These are phyloP conservation scores for Sclerotinia spermophila DNA, from an alignment of 2,329 filamentous ascomycete species.

Conservation along the genomic window DNA sequence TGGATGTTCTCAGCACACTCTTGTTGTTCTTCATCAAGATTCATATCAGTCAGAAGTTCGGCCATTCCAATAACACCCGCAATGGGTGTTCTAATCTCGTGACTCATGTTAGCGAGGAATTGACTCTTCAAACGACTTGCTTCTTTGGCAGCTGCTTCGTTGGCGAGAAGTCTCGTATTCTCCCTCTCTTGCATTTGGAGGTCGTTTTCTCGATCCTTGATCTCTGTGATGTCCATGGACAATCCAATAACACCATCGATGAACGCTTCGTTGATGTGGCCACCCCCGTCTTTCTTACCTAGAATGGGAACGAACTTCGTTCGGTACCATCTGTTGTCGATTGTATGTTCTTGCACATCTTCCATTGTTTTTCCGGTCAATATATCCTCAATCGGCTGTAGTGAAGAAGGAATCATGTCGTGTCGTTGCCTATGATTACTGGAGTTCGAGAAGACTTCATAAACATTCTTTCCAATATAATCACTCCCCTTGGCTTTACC, in stretches of 20 bases:
- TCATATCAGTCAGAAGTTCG: slow-evolving; percentile 66
- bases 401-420: slow-evolving; percentile 42
- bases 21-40: slow-evolving; percentile 64
- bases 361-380: slow-evolving; percentile 57
- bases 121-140: slow-evolving; percentile 76
- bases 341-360: slow-evolving; percentile 56
- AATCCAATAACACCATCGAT: slow-evolving; percentile 73
- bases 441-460: slow-evolving; percentile 55
- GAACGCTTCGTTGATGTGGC: slow-evolving; percentile 46
- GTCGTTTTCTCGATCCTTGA: slow-evolving; percentile 61
- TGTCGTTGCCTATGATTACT: slow-evolving; percentile 14
- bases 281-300: slow-evolving; percentile 52
- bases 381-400: slow-evolving; percentile 60
- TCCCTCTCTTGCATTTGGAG: slow-evolving; percentile 63
- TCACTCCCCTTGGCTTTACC: slow-evolving; percentile 29
- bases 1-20: slow-evolving; percentile 77
- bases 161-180: slow-evolving; percentile 67
- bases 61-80: slow-evolving; percentile 79
- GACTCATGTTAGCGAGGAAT: slow-evolving; percentile 78
- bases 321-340: slow-evolving; percentile 61
- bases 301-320: slow-evolving; percentile 67
- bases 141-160: slow-evolving; percentile 75
- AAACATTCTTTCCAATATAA: slow-evolving; percentile 58
- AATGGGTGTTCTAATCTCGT: slow-evolving; percentile 75
- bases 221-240: slow-evolving; percentile 75